Evolutionary conservation across 345 rosid genomes (phyloP), one percentile per base, ranked within the genome.

Genomic region (Eucalyptus regnans): DNA sequence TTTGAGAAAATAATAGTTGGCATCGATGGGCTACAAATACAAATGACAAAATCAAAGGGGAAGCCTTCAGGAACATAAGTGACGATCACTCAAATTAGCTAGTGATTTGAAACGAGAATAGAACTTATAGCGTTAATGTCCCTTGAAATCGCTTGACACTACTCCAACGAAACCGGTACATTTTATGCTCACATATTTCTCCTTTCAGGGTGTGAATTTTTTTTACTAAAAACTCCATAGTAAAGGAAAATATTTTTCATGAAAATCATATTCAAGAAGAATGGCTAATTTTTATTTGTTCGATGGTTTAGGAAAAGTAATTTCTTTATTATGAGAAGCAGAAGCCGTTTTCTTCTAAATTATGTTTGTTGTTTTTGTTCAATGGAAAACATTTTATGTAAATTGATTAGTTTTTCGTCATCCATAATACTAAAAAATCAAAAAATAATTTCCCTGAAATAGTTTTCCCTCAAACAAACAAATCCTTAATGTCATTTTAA

Each of bases 311-410:
- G n/a, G 68, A 12, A 62, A 62, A 62, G 17, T 29, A 52, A 18
- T 52, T 52, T 52, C 15, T 12, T 25, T 11, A 23, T 60, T 25
- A 12, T 27, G 16, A 62, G 33, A 62, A 62, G 31, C 4, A 18
- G 33, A 29, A 29, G 16, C 5, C 1, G 0, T 29, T 62, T 29
- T 62, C 71, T n/a, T 27, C 16, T 4, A 6, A 27, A 11, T 27
- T 62, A 62, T 12, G 31, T 62, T 13, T 29, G 71, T 62, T 62
- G 16, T 62, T 29, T 62, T 29, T 29, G 15, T n/a, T 29, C 33
- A 25, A 7, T 29, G 71, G 71, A 62, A 62, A 62, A 62, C 5
- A 62, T 6, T 3, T 29, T 27, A 13, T 7, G 18, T 62, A 29
- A 29, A 29, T 3, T 62, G 5, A 12, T 62, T 29, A 62, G 17